Percentiles rank a stretch among this genome's conserved stretches.
phyloP scores from a whole-genome alignment of 2,329 filamentous ascomycete genomes.

The Chaetothyriales sp. region DNA sequence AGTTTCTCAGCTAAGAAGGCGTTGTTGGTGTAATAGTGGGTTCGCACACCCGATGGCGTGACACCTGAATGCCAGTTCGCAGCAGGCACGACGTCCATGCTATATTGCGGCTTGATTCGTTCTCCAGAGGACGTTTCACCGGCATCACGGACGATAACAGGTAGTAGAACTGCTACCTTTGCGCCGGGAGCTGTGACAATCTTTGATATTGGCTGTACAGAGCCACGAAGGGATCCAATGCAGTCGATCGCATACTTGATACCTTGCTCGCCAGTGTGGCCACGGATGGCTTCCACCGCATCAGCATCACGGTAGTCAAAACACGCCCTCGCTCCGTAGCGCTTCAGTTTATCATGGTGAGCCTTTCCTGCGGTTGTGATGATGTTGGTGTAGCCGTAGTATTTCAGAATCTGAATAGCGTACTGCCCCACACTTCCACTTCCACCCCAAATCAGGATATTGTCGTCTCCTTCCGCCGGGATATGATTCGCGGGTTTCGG shows the following conservation, averaged over 20 bases:
- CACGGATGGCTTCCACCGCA: constrained; percentile 13
- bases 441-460: constrained; percentile 26
- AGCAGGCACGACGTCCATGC: constrained; percentile 37
- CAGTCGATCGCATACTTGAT: constrained; percentile 42
- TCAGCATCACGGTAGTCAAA: constrained; percentile 22
- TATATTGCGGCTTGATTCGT: constrained; percentile 36
- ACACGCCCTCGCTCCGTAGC: constrained; percentile 19
- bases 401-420: constrained; percentile 23
- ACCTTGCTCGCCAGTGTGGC: constrained; percentile 7
- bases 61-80: constrained; percentile 42
- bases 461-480: constrained; percentile 22
- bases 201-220: constrained; percentile 36
- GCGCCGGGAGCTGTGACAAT: constrained; percentile 35
- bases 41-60: constrained; percentile 40
- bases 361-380: constrained; percentile 22
- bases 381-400: constrained; percentile 24
- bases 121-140: constrained; percentile 20
- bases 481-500: constrained; percentile 35
- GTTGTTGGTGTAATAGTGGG: constrained; percentile 42
- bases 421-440: constrained; percentile 26
- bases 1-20: constrained; percentile 42
- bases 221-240: constrained; percentile 38
- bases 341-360: constrained; percentile 22
- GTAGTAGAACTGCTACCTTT: constrained; percentile 46
- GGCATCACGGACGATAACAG: constrained; percentile 44